These are phyloP conservation scores for Eucalyptus virginea DNA, from an alignment of 345 rosid genomes.

Conservation along the genomic window DNA sequence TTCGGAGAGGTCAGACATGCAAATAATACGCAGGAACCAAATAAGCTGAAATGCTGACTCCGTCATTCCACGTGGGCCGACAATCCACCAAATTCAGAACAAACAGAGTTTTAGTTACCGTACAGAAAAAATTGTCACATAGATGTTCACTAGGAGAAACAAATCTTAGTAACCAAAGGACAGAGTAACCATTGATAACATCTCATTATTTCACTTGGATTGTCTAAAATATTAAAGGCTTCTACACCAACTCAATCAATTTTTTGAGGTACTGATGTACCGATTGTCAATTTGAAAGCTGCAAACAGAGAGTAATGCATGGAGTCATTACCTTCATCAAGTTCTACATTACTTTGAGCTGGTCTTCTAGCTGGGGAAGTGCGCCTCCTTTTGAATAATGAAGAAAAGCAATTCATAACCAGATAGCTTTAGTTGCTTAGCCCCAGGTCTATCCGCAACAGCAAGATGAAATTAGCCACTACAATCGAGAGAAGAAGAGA, in stretches of 20 bases:
- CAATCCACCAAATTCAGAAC: not conserved
- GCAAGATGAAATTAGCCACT: not conserved
- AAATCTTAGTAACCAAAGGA: not conserved
- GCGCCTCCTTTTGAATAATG: conserved; percentile 7
- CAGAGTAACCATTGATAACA: not conserved
- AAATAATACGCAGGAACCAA: not conserved
- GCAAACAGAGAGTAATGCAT: not conserved
- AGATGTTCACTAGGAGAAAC: not conserved
- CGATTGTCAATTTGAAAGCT: not conserved
- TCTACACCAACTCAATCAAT: not conserved
- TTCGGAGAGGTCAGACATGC: not conserved
- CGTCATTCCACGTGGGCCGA: not conserved
- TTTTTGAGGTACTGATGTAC: not conserved
- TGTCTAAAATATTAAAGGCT: not conserved
- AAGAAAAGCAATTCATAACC: conserved; percentile 28
- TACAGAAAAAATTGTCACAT: not conserved
- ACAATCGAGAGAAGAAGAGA: not conserved
- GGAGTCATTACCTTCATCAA: conserved; percentile 30
- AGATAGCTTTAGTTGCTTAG: not conserved
- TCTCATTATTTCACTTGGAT: not conserved
- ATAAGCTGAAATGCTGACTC: not conserved
- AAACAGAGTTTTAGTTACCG: not conserved
- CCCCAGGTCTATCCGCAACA: not conserved
- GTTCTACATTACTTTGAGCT: not conserved
- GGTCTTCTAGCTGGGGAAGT: not conserved